phyloP scores from a whole-genome alignment of 179 eudicot genomes.

The Heliamphora ciliata region DNA sequence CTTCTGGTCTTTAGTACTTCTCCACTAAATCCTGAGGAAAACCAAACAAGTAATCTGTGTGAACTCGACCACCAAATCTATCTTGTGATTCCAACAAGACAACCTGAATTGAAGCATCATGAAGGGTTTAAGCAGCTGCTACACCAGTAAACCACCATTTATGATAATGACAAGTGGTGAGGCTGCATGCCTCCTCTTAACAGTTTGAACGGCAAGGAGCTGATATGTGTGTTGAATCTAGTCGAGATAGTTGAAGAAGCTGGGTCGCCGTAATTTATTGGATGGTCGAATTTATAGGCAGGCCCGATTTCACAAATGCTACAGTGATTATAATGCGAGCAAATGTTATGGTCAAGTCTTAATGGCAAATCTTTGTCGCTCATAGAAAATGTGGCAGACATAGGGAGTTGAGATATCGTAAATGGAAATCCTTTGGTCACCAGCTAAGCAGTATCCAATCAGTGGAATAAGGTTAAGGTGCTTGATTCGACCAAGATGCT shows the following conservation, averaged over 20 bases:
- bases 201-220: conserved; percentile 49
- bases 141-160: conserved; percentile 91
- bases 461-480: conserved; percentile 61
- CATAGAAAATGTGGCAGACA: no score
- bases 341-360: no score
- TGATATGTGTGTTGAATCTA: conserved; percentile 4
- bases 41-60: conserved; percentile 93
- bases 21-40: conserved; percentile 77
- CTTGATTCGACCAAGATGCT: conserved; percentile 46
- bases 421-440: conserved; percentile 56
- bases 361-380: no score
- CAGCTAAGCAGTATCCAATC: conserved; percentile 57
- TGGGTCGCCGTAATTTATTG: no score
- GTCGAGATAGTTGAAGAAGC: no score
- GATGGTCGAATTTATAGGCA: no score
- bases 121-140: conserved; percentile 87
- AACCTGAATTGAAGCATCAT: conserved; percentile 89
- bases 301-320: no score
- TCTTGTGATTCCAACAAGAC: conserved; percentile 80
- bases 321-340: no score
- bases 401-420: conserved; percentile 24
- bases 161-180: conserved; percentile 87
- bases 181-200: conserved; percentile 34
- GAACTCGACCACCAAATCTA: conserved; percentile 93
- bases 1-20: no score